Evolutionary conservation across 306 rosid genomes (phyloP), one percentile per base, ranked within the genome.

Genomic region (Begonia masoniana): DNA sequence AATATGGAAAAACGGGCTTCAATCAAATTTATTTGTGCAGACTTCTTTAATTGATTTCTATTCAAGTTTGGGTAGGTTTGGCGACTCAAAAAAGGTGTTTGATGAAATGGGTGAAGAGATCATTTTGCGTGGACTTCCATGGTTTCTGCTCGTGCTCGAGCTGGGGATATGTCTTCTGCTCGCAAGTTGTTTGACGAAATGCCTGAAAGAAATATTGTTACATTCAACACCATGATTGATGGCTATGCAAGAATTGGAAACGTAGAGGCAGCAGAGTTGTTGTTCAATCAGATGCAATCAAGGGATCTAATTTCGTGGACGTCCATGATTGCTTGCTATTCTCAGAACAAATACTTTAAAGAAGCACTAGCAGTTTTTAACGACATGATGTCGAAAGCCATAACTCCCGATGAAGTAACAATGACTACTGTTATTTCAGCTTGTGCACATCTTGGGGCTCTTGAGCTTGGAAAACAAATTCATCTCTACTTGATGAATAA

Each of bases 221-320:
- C 89, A 0, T 78, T 87, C 94, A 88, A 85, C 48, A 62, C 83
- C 48, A 73, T 82, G 78, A 80, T 88, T 41, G 83, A 84, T 41
- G 97, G 84, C n/a, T 78, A 77, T 46, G 79, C 76, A 1, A 82
- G 79, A 67, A 10, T 60, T 10, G 80, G 81, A 42, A 59, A 78
- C 46, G 45, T 78, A 51, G 70, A 79, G 60, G 73, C 56, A 58
- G 84, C 69, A 1, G 75, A 78, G 66, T 7, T 56, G 50, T 57
- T 88, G 72, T 84, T 88, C 55, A 54, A 54, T 46, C 62, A 54
- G 62, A 84, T 84, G 80, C 83, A 84, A 12, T 4, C 46, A 0
- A 79, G 71, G 76, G 84, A 84, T 62, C 51, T 80, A 51, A 82
- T 88, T 55, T 79, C 96, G 1, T 88, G 96, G 95, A 88, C 85